Evolutionary conservation across 352 stramenopile species (phyloP).

Genomic region (Globisporangium irregulare): DNA sequence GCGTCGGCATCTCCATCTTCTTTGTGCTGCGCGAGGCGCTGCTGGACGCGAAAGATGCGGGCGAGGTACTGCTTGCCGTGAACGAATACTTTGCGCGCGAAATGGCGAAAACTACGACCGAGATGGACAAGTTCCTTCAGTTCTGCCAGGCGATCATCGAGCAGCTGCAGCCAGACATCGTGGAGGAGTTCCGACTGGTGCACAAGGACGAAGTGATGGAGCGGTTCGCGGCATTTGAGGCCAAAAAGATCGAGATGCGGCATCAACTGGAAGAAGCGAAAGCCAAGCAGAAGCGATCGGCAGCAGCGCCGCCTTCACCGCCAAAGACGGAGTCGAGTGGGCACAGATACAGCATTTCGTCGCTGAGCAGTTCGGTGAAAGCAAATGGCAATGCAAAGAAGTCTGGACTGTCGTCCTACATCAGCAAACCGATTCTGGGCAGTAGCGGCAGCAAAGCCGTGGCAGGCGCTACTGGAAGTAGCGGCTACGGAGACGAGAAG

Average conservation of each 20-base stretch:
- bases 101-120: slow-evolving; percentile 57
- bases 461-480: slow-evolving; percentile 7
- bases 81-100: slow-evolving; percentile 78
- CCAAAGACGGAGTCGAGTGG: slow-evolving; percentile 42
- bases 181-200: slow-evolving; percentile 68
- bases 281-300: slow-evolving; percentile 37
- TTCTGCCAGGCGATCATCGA: slow-evolving; percentile 68
- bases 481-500: slow-evolving; percentile 31
- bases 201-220: slow-evolving; percentile 85
- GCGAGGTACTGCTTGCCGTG: slow-evolving; percentile 74
- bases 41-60: slow-evolving; percentile 67
- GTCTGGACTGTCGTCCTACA: slow-evolving; percentile 50
- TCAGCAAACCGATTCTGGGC: slow-evolving; percentile 56
- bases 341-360: slow-evolving; percentile 42
- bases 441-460: slow-evolving; percentile 21
- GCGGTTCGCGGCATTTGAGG: slow-evolving; percentile 69
- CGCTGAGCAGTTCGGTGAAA: slow-evolving; percentile 26
- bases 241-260: slow-evolving; percentile 85
- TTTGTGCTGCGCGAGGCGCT: slow-evolving; percentile 58
- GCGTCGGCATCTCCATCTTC: slow-evolving; percentile 77
- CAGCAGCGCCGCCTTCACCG: slow-evolving; percentile 48
- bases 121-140: slow-evolving; percentile 70
- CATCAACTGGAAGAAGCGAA: slow-evolving; percentile 76
- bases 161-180: slow-evolving; percentile 68
- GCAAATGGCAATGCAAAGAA: slow-evolving; percentile 23